Percentiles rank a stretch among this genome's conserved stretches.
phyloP scores from a whole-genome alignment of 2,329 filamentous ascomycete species.

The Pseudogymnoascus sp. region DNA sequence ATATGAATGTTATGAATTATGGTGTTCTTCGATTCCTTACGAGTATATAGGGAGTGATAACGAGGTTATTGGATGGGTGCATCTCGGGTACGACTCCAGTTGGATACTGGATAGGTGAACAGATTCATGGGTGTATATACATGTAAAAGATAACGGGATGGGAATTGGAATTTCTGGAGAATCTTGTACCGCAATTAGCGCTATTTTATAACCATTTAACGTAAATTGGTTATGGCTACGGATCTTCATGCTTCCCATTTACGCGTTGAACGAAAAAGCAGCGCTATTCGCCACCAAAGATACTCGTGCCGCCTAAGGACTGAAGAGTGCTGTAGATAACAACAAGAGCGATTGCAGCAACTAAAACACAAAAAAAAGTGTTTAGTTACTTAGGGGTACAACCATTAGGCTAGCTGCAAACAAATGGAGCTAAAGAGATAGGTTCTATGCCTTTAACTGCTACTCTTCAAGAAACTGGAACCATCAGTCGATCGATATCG shows the following conservation, averaged over 20 bases:
- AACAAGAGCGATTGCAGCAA: no score
- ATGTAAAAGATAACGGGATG: background rate
- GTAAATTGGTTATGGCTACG: no score
- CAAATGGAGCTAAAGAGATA: no score
- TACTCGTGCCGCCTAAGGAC: no score
- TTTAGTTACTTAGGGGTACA: no score
- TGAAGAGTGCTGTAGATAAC: no score
- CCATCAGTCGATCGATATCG: slow-evolving; percentile 46
- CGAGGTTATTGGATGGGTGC: background rate
- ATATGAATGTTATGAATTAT: slow-evolving; percentile 4
- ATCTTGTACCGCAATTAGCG: background rate
- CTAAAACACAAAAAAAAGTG: no score
- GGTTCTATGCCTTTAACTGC: no score
- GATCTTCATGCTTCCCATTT: background rate
- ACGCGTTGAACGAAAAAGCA: no score
- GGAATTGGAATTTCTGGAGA: background rate
- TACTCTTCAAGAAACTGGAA: slow-evolving; percentile 34
- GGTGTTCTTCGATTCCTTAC: background rate
- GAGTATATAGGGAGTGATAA: background rate
- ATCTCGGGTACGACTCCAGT: background rate
- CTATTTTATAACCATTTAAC: background rate
- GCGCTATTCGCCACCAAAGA: no score
- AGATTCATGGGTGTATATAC: background rate
- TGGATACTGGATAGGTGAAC: background rate
- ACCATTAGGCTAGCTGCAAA: no score